phyloP scores from a whole-genome alignment of 176 grass and related monocot species.

The Cenchrus fungigraminus region DNA sequence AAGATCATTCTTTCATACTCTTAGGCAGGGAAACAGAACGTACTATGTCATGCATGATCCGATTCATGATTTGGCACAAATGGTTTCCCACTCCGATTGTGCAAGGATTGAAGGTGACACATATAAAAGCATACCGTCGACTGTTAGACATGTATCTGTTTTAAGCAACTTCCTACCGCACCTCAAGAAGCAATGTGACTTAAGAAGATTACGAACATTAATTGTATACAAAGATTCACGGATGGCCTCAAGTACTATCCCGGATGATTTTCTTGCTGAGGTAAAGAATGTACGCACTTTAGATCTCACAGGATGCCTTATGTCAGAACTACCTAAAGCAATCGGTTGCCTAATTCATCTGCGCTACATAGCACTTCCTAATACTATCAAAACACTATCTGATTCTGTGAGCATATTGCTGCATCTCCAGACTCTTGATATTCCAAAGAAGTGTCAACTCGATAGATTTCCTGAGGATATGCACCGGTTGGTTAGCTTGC shows the following conservation, averaged over 20 bases:
- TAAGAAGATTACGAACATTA: constrained; percentile 50
- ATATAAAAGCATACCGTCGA: constrained; percentile 26
- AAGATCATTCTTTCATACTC: constrained; percentile 55
- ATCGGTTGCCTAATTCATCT: constrained; percentile 55
- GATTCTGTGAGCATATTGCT: constrained; percentile 48
- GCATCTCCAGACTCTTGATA: constrained; percentile 62
- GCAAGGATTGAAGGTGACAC: constrained; percentile 32
- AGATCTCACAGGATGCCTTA: constrained; percentile 57
- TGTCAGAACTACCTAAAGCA: constrained; percentile 41
- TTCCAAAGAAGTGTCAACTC: constrained; percentile 44
- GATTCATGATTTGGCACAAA: constrained; percentile 58
- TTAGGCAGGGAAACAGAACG: not conserved
- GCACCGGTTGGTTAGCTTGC: constrained; percentile 41
- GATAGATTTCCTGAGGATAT: constrained; percentile 40
- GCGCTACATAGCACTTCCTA: constrained; percentile 56
- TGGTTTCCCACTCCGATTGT: constrained; percentile 61
- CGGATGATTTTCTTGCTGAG: constrained; percentile 37
- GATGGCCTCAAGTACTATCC: constrained; percentile 24
- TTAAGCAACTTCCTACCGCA: constrained; percentile 35
- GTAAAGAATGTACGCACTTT: constrained; percentile 45
- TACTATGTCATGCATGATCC: constrained; percentile 55
- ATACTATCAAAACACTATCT: constrained; percentile 46
- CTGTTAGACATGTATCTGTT: constrained; percentile 54
- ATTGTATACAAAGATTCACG: constrained; percentile 40
- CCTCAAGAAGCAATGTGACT: constrained; percentile 21